These are phyloP conservation scores for Boletus vinaceobasis DNA, from an alignment of 768 basidiomycete species.

Conservation along the genomic window DNA sequence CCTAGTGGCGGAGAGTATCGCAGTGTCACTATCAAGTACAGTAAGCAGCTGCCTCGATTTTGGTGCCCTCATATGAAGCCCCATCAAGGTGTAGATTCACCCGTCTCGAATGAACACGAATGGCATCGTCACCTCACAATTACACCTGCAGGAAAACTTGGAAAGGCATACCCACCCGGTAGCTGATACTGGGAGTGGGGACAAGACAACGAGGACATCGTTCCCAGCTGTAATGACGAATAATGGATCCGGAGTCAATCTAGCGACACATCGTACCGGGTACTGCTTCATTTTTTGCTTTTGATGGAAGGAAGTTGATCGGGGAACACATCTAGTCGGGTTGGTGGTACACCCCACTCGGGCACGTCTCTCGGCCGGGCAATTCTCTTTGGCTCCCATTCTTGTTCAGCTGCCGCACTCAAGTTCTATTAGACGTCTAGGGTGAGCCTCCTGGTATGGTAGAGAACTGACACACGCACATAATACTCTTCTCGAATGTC, in stretches of 20 bases:
- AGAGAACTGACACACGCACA: constrained; percentile 48
- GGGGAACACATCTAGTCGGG: constrained; percentile 29
- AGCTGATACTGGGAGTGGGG: background rate
- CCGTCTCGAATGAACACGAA: background rate
- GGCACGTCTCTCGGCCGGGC: constrained; percentile 81
- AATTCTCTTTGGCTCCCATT: constrained; percentile 88
- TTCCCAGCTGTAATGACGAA: background rate
- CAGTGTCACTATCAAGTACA: background rate
- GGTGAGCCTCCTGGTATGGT: background rate
- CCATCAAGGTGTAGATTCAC: background rate
- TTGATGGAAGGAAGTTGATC: constrained; percentile 15
- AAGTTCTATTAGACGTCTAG: constrained; percentile 43
- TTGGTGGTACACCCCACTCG: constrained; percentile 88
- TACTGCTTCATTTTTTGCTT: background rate
- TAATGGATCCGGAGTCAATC: background rate
- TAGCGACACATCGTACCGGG: background rate
- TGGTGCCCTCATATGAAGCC: background rate
- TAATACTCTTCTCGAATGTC: constrained; percentile 97
- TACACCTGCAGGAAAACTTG: background rate
- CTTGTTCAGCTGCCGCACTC: constrained; percentile 56
- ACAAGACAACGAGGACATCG: background rate
- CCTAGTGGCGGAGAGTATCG: no score
- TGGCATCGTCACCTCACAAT: background rate
- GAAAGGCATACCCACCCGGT: background rate
- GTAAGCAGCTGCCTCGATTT: no score